Conservation (phyloP, 1,284 basidiomycete species). For the Leccinum fuscescens region DNA sequence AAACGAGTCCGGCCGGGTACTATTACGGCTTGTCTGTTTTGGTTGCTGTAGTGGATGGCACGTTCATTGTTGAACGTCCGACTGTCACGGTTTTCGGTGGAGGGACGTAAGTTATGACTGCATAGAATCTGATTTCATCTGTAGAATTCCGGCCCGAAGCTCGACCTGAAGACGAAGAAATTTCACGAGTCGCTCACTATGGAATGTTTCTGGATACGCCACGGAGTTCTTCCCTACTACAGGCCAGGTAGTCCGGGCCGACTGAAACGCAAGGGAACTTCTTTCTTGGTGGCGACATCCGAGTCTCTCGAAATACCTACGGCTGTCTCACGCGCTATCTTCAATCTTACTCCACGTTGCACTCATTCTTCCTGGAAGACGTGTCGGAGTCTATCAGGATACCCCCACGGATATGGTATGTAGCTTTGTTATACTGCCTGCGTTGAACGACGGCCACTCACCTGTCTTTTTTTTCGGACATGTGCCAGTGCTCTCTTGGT, state of each 20-base stretch:
- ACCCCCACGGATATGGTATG: no score
- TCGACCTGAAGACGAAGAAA: neutral
- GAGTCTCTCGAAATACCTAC: no score
- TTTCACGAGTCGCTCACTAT: neutral
- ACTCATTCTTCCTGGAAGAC: no score
- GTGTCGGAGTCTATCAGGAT: no score
- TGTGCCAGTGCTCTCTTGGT: no score
- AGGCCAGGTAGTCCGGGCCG: no score
- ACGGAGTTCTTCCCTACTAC: neutral
- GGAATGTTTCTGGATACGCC: neutral
- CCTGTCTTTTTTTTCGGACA: no score
- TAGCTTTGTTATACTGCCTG: no score
- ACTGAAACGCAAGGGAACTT: no score
- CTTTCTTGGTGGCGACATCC: neutral
- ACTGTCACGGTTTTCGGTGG: neutral
- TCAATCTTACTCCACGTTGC: neutral
- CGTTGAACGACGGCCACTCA: no score
- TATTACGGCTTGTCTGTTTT: neutral
- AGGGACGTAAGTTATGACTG: neutral
- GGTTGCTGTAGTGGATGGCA: neutral
- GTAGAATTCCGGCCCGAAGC: neutral
- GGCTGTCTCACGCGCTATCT: neutral
- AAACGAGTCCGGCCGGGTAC: neutral
- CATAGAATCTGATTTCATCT: neutral
- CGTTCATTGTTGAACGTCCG: neutral